Base-by-base conservation (phyloP, 169 alveolate species). In the Cryptosporidium baileyi region DNA sequence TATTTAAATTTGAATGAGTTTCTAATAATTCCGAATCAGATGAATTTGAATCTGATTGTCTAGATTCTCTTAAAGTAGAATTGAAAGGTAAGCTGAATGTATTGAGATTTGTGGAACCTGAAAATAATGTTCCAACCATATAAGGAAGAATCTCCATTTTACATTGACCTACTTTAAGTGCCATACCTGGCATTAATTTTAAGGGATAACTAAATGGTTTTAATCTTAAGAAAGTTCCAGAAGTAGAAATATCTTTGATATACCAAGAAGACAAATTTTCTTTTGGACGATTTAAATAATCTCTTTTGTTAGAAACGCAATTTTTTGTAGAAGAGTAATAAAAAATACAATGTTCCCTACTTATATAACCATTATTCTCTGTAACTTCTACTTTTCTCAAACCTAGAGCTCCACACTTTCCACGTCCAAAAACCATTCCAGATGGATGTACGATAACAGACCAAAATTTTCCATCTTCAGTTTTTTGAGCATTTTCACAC, bases 121-220 rank as follows among this genome's bases (percentile, higher is more conserved):
- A 51, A 15, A 26, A 34, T 30, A 65, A 32, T 2, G 59, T 8
- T 8, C 67, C 67, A 54, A 59, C 36, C 36, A 54, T 52, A 36
- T 36, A 54, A 24, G 85, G 85, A 4, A 74, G 19, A 17, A 93
- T 90, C 88, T 94, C 96, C 28, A 94, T 81, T 63, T 93, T 93
- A 80, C 96, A 93, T 80, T 94, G 97, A 8, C 97, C 97, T 49
- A 93, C 97, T 79, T 94, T 94, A 54, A 94, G 92, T 26, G 90
- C 74, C 67, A 89, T 47, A 34, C 95, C 95, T 34, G 93, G 93
- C 15, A 88, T 63, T n/a, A 93, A 51, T 19, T 95, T 93, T 11
- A 92, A 80, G 24, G 96, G 96, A 22, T 81, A 92, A 28, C 89
- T 89, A 88, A 90, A 92, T 2, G 97, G 96, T 79, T 91, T 90